phyloP scores from a whole-genome alignment of 257 asterid species.

The Handroanthus guayacan region DNA sequence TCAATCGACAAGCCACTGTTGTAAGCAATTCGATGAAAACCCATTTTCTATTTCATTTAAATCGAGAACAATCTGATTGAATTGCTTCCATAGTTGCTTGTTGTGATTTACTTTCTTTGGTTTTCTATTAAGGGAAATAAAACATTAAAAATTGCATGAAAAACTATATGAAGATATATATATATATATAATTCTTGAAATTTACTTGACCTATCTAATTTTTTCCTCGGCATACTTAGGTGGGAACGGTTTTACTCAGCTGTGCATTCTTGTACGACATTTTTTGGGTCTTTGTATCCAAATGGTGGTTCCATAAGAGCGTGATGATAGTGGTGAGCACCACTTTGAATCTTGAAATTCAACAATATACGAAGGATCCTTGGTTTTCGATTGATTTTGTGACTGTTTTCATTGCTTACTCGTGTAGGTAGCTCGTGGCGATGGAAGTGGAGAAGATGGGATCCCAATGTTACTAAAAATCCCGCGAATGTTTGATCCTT shows the following conservation, averaged over 20 bases:
- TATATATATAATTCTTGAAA: neutral
- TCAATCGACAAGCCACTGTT: neutral
- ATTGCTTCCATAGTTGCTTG: too few species aligned
- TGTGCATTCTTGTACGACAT: conserved; percentile 91
- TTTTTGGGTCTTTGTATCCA: conserved; percentile 88
- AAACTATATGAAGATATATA: too few species aligned
- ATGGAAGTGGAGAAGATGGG: conserved; percentile 89
- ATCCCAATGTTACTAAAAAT: conserved; percentile 85
- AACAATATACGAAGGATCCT: neutral
- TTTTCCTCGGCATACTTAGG: conserved; percentile 55
- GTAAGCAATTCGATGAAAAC: neutral
- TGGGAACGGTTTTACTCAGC: conserved; percentile 81
- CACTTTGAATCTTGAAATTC: conserved; percentile 25
- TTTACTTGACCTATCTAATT: conserved; percentile 14
- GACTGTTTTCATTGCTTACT: conserved; percentile 24
- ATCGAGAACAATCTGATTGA: neutral
- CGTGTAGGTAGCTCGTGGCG: conserved; percentile 85
- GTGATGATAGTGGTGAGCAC: conserved; percentile 90
- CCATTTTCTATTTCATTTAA: neutral
- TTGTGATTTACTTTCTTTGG: too few species aligned
- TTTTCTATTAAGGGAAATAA: too few species aligned
- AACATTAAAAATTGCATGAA: too few species aligned
- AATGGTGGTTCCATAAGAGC: conserved; percentile 82
- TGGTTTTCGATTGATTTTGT: conserved; percentile 1
- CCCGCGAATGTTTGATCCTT: conserved; percentile 85